A percentile compares a stretch with the other conserved stretches of the same genome.
These are phyloP conservation scores for Lentinula edodes DNA, from an alignment of 768 basidiomycete species.

Conservation along the genomic window DNA sequence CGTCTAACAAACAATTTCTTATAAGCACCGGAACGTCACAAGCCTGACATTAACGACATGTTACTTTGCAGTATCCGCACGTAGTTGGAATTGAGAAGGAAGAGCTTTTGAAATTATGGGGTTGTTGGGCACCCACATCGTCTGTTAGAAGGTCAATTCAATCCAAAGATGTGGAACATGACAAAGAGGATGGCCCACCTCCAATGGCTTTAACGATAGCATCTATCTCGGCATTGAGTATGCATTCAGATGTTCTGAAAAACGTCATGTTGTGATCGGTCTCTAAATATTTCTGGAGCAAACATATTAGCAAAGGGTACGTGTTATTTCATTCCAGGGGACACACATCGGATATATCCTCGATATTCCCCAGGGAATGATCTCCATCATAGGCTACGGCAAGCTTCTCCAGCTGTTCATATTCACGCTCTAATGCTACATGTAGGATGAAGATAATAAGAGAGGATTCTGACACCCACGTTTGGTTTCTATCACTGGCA, in stretches of 20 bases:
- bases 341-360: constrained; percentile 54
- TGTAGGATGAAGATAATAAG: neutral
- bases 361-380: constrained; percentile 46
- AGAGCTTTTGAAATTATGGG: constrained; percentile 80
- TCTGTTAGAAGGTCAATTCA: constrained; percentile 32
- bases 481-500: constrained; percentile 52
- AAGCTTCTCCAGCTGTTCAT: constrained; percentile 41
- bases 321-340: neutral
- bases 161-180: neutral
- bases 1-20: constrained; percentile 33
- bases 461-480: constrained; percentile 33
- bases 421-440: constrained; percentile 41
- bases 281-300: constrained; percentile 57
- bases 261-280: constrained; percentile 52
- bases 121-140: constrained; percentile 65
- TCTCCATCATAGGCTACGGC: constrained; percentile 44
- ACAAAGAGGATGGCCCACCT: constrained; percentile 34
- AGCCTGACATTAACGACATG: constrained; percentile 10
- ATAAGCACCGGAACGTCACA: constrained; percentile 3
- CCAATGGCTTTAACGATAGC: constrained; percentile 56
- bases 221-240: constrained; percentile 61
- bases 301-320: neutral
- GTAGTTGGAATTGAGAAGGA: constrained; percentile 82
- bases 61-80: constrained; percentile 78
- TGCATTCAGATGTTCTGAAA: constrained; percentile 48